Evolutionary conservation across 2,329 filamentous ascomycete species (phyloP), one percentile per base, ranked within the genome.

Genomic region (Aureobasidium uvarum): DNA sequence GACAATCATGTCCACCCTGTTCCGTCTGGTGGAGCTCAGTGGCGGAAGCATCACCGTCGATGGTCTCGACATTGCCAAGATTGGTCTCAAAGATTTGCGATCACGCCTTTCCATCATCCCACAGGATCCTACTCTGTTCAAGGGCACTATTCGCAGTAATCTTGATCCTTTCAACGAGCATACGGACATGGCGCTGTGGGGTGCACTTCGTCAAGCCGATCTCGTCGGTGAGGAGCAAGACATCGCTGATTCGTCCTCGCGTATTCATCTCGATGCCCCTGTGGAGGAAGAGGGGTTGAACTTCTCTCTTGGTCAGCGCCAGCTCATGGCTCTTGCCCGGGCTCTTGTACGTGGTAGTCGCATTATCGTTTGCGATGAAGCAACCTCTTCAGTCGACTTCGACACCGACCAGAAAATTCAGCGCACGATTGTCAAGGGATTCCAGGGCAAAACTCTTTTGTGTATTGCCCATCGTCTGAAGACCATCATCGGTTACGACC

Each of bases 321-420:
- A 98, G 77, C 85, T 98, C 56, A 96, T 98, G 90, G 95, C 95
- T 1, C 83, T 99, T 1, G 93, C 93, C 0, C 88, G 95, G 0
- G 95, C 95, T 0, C 85, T 99, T 2, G 94, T 98, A 5, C 88
- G 94, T 43, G 87, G 89, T 50, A 90, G 89, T 0, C 91, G 90
- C 71, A 97, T 98, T 77, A 97, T 98, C 71, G 89, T 99, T 58
- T 97, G 94, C 77, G 95, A 99, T 80, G 95, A 99, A 77, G 95
- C 95, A 0, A 99, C 95, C 0, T 92, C 89, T 1, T 90, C 86
- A 0, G 93, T 98, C 8, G 94, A 98, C 76, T 95, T 97, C 82
- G 94, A 97, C 74, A 98, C 94, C 3, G 95, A 99, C 74, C 89
- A 92, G 77, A 96, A 95, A 83, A 96, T 98, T 74, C 94, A 98